These are phyloP conservation scores for Phytophthora tentaculata DNA, from an alignment of 352 stramenopile species.

Conservation along the genomic window DNA sequence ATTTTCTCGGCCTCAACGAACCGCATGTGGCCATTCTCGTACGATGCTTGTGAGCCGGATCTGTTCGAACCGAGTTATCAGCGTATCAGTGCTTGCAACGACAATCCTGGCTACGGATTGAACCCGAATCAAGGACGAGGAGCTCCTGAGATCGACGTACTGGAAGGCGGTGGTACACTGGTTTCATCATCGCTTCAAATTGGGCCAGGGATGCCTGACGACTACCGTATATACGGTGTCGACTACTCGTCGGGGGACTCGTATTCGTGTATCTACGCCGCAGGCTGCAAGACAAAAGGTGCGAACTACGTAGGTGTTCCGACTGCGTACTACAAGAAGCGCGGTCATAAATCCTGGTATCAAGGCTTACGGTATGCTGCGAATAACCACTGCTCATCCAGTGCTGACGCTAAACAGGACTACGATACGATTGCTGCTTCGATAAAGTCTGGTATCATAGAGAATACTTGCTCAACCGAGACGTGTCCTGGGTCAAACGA, in stretches of 20 bases:
- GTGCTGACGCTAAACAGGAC: constrained; percentile 20
- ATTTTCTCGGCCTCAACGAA: constrained; percentile 92
- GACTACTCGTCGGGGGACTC: constrained; percentile 31
- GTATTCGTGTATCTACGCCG: constrained; percentile 47
- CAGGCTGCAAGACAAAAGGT: constrained; percentile 49
- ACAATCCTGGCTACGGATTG: constrained; percentile 89
- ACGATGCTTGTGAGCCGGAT: constrained; percentile 82
- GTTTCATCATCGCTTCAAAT: constrained; percentile 93
- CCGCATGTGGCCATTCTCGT: constrained; percentile 95
- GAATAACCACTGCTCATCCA: constrained; percentile 48
- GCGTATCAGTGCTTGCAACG: constrained; percentile 82
- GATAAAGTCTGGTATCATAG: constrained; percentile 27
- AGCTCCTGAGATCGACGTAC: constrained; percentile 94
- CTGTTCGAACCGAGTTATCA: constrained; percentile 49
- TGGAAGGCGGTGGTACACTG: constrained; percentile 84
- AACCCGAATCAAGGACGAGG: constrained; percentile 84
- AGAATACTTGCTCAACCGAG: constrained; percentile 33
- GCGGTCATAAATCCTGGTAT: constrained; percentile 64
- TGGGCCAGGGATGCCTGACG: constrained; percentile 61
- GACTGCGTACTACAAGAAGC: constrained; percentile 40
- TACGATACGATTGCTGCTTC: constrained; percentile 25
- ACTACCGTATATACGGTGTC: constrained; percentile 58
- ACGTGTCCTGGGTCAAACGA: constrained; percentile 45
- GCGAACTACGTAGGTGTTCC: constrained; percentile 46
- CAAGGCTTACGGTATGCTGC: constrained; percentile 57